These are phyloP conservation scores for Crithidia bombi DNA, from an alignment of 208 protist genomes.

Conservation along the genomic window DNA sequence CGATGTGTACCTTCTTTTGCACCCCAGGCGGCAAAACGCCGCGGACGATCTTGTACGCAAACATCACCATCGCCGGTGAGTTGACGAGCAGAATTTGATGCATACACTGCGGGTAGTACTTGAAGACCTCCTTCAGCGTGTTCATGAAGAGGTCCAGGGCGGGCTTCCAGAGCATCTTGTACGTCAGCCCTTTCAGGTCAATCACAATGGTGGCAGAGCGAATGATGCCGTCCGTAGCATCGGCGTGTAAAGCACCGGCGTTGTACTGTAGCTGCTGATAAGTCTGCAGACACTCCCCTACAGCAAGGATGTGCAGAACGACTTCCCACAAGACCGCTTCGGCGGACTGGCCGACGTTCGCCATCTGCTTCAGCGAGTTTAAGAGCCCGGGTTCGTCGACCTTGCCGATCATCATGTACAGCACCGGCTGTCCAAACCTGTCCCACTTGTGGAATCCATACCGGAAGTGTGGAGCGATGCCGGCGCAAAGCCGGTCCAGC, in stretches of 20 bases:
- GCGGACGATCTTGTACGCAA: slow-evolving; percentile 67
- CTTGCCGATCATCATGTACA: slow-evolving; percentile 44
- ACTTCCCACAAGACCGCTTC: slow-evolving; percentile 29
- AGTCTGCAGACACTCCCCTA: slow-evolving; percentile 27
- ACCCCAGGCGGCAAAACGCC: slow-evolving; percentile 33
- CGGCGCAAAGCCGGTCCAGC: slow-evolving; percentile 35
- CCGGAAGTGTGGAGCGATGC: slow-evolving; percentile 26
- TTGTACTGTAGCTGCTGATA: slow-evolving; percentile 32
- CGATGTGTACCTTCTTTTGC: slow-evolving; percentile 53
- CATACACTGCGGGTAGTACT: slow-evolving; percentile 53
- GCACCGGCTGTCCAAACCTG: slow-evolving; percentile 41
- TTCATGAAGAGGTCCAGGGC: slow-evolving; percentile 56
- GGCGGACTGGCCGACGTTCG: slow-evolving; percentile 10
- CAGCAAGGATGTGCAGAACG: slow-evolving; percentile 12
- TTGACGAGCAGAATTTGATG: slow-evolving; percentile 62
- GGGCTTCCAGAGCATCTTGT: slow-evolving; percentile 70
- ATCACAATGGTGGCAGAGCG: slow-evolving; percentile 48
- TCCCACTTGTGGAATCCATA: slow-evolving; percentile 58
- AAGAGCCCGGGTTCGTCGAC: slow-evolving; percentile 34
- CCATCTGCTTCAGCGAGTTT: slow-evolving; percentile 32
- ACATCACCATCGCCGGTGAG: slow-evolving; percentile 55
- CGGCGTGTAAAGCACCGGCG: neutral
- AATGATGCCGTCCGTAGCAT: slow-evolving; percentile 39
- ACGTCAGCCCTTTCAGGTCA: slow-evolving; percentile 52
- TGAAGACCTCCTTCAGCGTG: slow-evolving; percentile 35